Percentiles rank a stretch among this genome's conserved stretches.
Evolutionary conservation across 208 protist genomes (phyloP).

Genomic region (Phytomonas sp.): DNA sequence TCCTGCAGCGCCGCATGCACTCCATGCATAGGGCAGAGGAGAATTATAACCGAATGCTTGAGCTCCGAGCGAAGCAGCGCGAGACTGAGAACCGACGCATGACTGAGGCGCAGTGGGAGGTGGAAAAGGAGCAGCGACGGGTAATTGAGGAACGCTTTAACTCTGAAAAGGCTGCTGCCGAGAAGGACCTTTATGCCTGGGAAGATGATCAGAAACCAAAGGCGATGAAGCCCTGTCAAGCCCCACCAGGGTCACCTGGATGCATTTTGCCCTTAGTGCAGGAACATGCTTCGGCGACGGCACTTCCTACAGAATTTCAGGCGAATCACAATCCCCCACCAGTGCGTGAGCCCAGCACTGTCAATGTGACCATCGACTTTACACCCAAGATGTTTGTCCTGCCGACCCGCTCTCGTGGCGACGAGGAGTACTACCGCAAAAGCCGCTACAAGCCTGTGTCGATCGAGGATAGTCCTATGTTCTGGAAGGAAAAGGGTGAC

Average conservation of each 20-base stretch:
- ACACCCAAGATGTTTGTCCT: constrained; percentile 73
- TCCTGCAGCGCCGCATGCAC: constrained; percentile 54
- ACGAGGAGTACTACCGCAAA: constrained; percentile 89
- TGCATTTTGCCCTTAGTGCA: background rate
- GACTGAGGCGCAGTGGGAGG: constrained; percentile 85
- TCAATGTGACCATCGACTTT: constrained; percentile 78
- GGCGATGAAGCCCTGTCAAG: background rate
- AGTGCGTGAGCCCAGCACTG: constrained; percentile 63
- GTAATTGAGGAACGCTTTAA: constrained; percentile 67
- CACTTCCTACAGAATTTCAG: background rate
- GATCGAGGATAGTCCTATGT: constrained; percentile 89
- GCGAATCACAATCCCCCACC: constrained; percentile 12
- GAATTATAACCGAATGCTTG: constrained; percentile 63
- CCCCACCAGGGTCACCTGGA: background rate
- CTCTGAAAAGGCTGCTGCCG: constrained; percentile 51
- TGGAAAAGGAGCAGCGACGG: constrained; percentile 73
- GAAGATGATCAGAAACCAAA: constrained; percentile 20
- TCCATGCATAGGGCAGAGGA: constrained; percentile 61
- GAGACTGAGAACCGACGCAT: constrained; percentile 79
- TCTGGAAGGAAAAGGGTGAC: constrained; percentile 88
- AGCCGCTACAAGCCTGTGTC: constrained; percentile 88
- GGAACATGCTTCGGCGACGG: background rate
- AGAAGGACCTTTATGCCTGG: constrained; percentile 73
- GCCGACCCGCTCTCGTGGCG: constrained; percentile 77
- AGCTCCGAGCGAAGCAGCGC: constrained; percentile 49